Base-by-base conservation (phyloP, 495 filamentous ascomycete genomes). In the Collariella sp. region DNA sequence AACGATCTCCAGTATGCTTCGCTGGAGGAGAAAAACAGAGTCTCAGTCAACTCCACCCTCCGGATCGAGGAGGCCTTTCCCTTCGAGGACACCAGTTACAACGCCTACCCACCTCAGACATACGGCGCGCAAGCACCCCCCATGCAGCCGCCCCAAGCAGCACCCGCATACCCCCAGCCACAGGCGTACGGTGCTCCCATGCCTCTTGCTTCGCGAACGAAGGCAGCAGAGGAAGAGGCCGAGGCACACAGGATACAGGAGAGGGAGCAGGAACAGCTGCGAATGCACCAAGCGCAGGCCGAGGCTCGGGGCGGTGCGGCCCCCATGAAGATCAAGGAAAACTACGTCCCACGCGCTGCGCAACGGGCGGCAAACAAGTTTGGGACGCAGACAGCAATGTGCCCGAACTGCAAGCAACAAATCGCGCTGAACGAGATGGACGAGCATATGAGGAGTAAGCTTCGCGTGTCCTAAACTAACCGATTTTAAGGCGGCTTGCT, bases 51-150 rank as follows among this genome's bases (percentile, higher is more conserved):
- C 63, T 82, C 83, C 61, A 84, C 84, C 55, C 77, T 89, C 57
- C 83, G 93, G 33, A 93, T 97, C 56, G 93, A 97, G 72, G 93
- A 97, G 75, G 91, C 91, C 13, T 90, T 95, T 82, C 93, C 93
- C 12, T 78, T 82, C 41, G 88, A 91, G 39, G 80, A 87, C 22
- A 70, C 67, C 23, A 65, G 22, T 43, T 70, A 65, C 61, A 70
- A 70, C 47, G 66, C 66, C 12, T 65, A 65, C 26, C 67, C 67
- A 1, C 60, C 60, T 2, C 65, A 58, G 47, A 56, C 56, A 16
- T 66, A 66, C 45, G 62, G 60, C 20, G 52, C 48, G n/a, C 67
- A 66, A 18, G 63, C 60, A 2, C 59, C 61, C 0, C 55, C 62
- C 4, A 59, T 57, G 9, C 67, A 68, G 7, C 61, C 65, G n/a